Percentiles rank a stretch among this genome's conserved stretches.
Conservation (phyloP, 75 land plant species). For the Ceratopteris richardii region DNA sequence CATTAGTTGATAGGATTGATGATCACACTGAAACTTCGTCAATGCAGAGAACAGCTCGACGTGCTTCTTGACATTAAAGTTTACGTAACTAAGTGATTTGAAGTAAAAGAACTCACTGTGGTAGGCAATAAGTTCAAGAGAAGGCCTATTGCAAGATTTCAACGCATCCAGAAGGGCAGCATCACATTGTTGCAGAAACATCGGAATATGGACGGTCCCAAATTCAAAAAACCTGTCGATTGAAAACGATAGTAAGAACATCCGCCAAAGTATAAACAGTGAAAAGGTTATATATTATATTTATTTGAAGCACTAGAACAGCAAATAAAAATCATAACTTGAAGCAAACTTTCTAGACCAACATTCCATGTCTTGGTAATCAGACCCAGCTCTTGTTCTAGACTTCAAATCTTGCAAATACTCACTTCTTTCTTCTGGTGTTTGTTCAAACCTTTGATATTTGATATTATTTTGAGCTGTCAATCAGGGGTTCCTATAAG, state of each 20-base stretch:
- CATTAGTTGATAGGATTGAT: no score
- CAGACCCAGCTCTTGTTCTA: not conserved
- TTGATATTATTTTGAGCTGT: not conserved
- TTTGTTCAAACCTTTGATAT: not conserved
- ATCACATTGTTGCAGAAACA: constrained; percentile 13
- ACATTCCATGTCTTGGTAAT: not conserved
- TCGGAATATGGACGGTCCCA: constrained; percentile 29
- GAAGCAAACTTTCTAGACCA: no score
- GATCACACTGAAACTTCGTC: no score
- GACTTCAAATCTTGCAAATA: not conserved
- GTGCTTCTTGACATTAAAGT: no score
- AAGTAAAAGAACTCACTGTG: constrained; percentile 14
- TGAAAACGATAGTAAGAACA: not conserved
- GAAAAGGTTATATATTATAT: not conserved
- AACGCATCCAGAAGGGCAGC: constrained; percentile 17
- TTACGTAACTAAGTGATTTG: no score
- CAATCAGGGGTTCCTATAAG: not conserved
- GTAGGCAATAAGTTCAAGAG: constrained; percentile 21
- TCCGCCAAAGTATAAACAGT: not conserved
- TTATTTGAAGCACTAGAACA: no score
- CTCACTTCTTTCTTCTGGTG: constrained; percentile 1
- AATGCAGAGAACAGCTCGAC: no score
- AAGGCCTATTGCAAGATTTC: constrained; percentile 13
- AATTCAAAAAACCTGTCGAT: constrained; percentile 30
- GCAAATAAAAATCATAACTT: no score